phyloP scores from a whole-genome alignment of 768 basidiomycete genomes.

The Boletus rubroflammeus region DNA sequence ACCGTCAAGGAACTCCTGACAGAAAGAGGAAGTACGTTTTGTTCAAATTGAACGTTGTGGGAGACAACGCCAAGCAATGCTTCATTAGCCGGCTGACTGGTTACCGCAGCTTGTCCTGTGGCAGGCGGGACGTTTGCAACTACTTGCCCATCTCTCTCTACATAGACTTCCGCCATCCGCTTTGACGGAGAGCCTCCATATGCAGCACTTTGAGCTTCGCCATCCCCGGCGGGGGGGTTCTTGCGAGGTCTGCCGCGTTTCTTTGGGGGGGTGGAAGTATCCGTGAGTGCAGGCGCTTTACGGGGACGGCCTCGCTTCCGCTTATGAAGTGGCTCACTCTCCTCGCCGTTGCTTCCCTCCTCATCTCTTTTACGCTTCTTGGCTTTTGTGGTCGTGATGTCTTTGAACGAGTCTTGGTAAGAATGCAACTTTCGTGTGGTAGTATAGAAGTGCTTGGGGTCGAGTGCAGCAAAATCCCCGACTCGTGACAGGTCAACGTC shows the following conservation, averaged over 20 bases:
- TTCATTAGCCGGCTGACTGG: not conserved
- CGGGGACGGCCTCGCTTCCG: slow-evolving; percentile 56
- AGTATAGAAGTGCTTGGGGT: slow-evolving; percentile 54
- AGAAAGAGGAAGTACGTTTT: not conserved
- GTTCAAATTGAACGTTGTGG: not conserved
- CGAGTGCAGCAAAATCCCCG: slow-evolving; percentile 51
- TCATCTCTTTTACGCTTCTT: slow-evolving; percentile 35
- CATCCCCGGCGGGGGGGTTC: slow-evolving; percentile 5
- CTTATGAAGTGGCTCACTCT: slow-evolving; percentile 19
- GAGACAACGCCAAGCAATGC: not conserved
- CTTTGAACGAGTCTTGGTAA: slow-evolving; percentile 52
- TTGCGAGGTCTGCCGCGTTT: slow-evolving; percentile 37
- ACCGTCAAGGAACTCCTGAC: not conserved
- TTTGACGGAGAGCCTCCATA: slow-evolving; percentile 9
- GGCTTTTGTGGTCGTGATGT: slow-evolving; percentile 14
- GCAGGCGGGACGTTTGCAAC: not conserved
- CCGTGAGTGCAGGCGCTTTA: slow-evolving; percentile 31
- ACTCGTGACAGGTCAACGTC: slow-evolving; percentile 46
- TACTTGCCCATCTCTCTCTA: not conserved
- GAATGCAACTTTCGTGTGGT: slow-evolving; percentile 37
- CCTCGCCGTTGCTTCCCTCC: slow-evolving; percentile 12
- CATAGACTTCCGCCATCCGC: not conserved
- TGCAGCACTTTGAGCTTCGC: not conserved
- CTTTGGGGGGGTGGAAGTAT: slow-evolving; percentile 25
- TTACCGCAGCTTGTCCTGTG: not conserved